These are phyloP conservation scores for Toxoplasma gondii DNA, from an alignment of 169 alveolate species.

Conservation along the genomic window DNA sequence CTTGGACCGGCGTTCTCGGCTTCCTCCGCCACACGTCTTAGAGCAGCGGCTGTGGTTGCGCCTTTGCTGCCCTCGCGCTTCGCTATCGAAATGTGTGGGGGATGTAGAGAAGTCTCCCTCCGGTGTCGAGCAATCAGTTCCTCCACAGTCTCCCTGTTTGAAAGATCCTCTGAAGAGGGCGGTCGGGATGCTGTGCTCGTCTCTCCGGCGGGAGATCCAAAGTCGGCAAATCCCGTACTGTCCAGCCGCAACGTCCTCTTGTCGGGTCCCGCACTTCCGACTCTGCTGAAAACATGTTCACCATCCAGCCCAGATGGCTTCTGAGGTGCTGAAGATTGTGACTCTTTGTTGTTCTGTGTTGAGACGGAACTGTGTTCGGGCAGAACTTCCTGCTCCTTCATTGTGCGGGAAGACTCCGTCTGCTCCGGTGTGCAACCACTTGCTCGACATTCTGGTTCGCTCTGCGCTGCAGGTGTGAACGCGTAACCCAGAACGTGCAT, in stretches of 20 bases:
- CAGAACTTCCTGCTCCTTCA: background rate
- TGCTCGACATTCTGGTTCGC: background rate
- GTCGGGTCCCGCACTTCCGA: background rate
- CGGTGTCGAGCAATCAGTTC: constrained; percentile 22
- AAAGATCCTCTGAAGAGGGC: background rate
- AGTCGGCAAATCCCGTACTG: background rate
- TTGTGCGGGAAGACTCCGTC: background rate
- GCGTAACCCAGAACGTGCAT: constrained; percentile 47
- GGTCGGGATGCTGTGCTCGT: background rate
- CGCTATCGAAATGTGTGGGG: constrained; percentile 8
- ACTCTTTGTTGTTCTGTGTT: background rate
- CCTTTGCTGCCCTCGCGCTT: background rate
- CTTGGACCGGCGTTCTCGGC: constrained; percentile 13
- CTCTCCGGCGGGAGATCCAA: background rate
- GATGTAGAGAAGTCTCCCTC: constrained; percentile 3
- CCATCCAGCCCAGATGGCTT: background rate
- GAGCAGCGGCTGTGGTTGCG: background rate
- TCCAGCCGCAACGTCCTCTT: background rate
- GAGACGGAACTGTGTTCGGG: background rate
- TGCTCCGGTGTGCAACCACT: background rate
- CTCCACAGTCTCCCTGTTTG: background rate
- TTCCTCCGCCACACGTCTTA: constrained; percentile 3
- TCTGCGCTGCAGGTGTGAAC: constrained; percentile 19
- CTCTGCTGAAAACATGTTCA: background rate
- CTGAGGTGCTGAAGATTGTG: background rate